Evolutionary conservation across 768 basidiomycete species (phyloP), one percentile per base, ranked within the genome.

Genomic region (Tylopilus rubrobrunneus): DNA sequence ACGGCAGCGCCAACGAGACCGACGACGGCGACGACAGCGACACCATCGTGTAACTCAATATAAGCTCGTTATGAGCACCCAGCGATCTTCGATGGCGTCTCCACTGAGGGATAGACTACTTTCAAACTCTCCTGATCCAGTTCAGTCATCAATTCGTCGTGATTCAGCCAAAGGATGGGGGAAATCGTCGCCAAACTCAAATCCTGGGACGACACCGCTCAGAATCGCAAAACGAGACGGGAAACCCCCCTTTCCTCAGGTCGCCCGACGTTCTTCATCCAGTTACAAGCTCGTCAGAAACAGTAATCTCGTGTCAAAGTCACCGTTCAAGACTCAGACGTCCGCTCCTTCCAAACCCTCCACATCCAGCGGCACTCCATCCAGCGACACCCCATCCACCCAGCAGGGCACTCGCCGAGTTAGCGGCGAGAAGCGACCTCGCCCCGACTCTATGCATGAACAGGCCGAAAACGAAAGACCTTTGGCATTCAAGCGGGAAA

Each of bases 231-330:
- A 90, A 66, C 81, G 87, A 55, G 85, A 86, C n/a, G 62, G 62
- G 31, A 71, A 57, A 43, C 64, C 73, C 5, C 73, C 74, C 21
- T 77, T 73, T 44, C 74, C 82, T 43, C 68, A 72, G n/a, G 70
- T 90, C 43, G 83, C 84, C 45, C 82, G 90, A 31, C 80, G 90
- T 41, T 78, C 82, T 15, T 90, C 88, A 8, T 85, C 83, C 40
- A 90, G 87, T 69, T 92, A 86, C 72, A 85, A 81, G 59, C 89
- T 89, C 69, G 79, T 92, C 58, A 80, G 78, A 62, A 85, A 75
- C 61, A 89, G 84, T 67, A 84, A 86, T 65, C 84, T 92, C 52
- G 91, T 93, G 17, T 84, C 86, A 28, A 91, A 91, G 60, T 93
- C 91, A 11, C 90, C 90, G 10, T 93, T 93, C 75, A 88, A 87